phyloP scores from a whole-genome alignment of 108 stramenopile genomes.

The Skeletonema tropicum region DNA sequence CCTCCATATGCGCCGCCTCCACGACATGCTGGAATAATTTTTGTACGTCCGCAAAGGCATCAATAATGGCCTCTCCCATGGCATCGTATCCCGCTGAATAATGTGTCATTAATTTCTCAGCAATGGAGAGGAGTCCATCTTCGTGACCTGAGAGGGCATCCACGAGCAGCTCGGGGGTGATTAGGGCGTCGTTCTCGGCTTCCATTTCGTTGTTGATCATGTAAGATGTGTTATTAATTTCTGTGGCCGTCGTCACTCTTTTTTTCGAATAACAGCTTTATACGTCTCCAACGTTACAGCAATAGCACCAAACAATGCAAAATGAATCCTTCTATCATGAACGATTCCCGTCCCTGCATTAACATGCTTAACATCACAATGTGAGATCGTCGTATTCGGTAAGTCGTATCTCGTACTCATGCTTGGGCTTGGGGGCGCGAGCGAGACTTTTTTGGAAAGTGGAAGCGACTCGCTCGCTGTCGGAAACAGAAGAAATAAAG shows the following conservation, averaged over 20 bases:
- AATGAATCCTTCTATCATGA: too few species aligned
- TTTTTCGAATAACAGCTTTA: too few species aligned
- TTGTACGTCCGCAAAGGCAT: constrained; percentile 87
- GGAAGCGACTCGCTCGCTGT: too few species aligned
- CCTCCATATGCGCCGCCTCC: constrained; percentile 91
- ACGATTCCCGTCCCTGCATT: too few species aligned
- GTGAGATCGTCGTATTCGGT: too few species aligned
- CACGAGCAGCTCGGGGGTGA: constrained; percentile 84
- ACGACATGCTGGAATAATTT: constrained; percentile 89
- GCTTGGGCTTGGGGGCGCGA: too few species aligned
- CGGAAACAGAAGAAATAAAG: too few species aligned
- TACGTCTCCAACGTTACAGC: too few species aligned
- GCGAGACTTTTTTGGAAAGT: too few species aligned
- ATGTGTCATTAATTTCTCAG: constrained; percentile 85
- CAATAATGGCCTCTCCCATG: constrained; percentile 90
- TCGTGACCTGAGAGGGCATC: constrained; percentile 88
- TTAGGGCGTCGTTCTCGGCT: constrained; percentile 33
- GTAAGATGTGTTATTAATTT: background rate
- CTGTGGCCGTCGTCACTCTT: background rate
- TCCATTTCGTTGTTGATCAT: background rate
- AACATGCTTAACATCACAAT: too few species aligned
- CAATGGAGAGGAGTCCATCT: constrained; percentile 87
- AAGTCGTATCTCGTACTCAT: too few species aligned
- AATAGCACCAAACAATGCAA: too few species aligned
- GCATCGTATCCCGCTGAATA: constrained; percentile 86